These are phyloP conservation scores for Xylaria polymorpha DNA, from an alignment of 2,329 filamentous ascomycete species.

Conservation along the genomic window DNA sequence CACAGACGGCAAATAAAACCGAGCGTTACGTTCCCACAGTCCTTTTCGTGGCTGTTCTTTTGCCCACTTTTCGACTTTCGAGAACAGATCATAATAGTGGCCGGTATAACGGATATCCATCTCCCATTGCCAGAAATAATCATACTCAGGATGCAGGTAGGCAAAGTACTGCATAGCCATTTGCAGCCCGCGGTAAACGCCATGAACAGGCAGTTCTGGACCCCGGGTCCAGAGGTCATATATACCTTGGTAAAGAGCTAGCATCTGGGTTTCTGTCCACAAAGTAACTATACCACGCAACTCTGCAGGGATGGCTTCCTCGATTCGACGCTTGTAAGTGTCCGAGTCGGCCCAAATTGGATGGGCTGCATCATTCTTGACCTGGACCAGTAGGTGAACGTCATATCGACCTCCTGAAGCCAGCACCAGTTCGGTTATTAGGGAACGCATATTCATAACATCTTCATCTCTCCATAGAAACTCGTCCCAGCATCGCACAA, in stretches of 20 bases:
- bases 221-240: slow-evolving; percentile 77
- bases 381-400: slow-evolving; percentile 85
- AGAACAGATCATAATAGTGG: slow-evolving; percentile 82
- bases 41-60: slow-evolving; percentile 80
- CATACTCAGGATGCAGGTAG: slow-evolving; percentile 86
- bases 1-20: slow-evolving; percentile 81
- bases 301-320: slow-evolving; percentile 79
- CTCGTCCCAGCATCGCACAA: slow-evolving; percentile 85
- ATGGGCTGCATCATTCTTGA: slow-evolving; percentile 78
- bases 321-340: slow-evolving; percentile 73
- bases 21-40: slow-evolving; percentile 81
- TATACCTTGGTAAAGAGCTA: slow-evolving; percentile 86
- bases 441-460: slow-evolving; percentile 81
- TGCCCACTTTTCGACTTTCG: slow-evolving; percentile 76
- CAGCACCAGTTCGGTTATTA: slow-evolving; percentile 84
- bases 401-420: slow-evolving; percentile 89
- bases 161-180: slow-evolving; percentile 97
- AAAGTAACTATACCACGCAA: slow-evolving; percentile 89
- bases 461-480: slow-evolving; percentile 84
- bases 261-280: slow-evolving; percentile 96
- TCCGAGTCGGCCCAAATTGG: slow-evolving; percentile 83
- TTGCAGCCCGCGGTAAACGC: slow-evolving; percentile 90
- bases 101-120: slow-evolving; percentile 93
- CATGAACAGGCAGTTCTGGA: slow-evolving; percentile 81
- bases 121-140: slow-evolving; percentile 95